Conservation (phyloP, 106 monocot species). For the Dendrobium catenatum region DNA sequence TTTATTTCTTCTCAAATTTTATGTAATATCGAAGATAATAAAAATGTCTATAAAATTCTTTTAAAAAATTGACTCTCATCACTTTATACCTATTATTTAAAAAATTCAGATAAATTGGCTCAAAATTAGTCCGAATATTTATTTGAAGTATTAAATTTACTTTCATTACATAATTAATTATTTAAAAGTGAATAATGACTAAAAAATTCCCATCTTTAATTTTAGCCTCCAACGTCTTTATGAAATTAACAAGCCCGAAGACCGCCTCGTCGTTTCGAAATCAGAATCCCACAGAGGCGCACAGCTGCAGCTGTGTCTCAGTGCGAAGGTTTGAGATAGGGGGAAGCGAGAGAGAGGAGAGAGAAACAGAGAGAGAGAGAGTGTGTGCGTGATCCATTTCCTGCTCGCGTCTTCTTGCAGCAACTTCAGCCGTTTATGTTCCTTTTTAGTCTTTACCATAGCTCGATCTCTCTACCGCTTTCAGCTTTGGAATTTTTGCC, state of each 20-base stretch:
- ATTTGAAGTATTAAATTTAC: no score
- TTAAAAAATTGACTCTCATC: no score
- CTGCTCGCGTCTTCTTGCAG: not conserved
- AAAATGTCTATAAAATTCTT: no score
- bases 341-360: not conserved
- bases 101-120: no score
- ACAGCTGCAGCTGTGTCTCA: not conserved
- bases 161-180: no score
- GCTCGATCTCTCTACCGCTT: not conserved
- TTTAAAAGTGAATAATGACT: no score
- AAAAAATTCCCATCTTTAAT: no score
- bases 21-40: no score
- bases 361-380: not conserved
- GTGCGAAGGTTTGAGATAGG: not conserved
- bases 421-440: not conserved
- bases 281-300: not conserved
- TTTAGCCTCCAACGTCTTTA: not conserved
- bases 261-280: slow-evolving; percentile 2
- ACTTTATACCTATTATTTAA: no score
- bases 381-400: not conserved
- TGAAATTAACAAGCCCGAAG: not conserved
- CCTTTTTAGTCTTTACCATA: not conserved
- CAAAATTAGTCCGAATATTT: no score
- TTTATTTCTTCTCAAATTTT: no score
- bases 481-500: not conserved